Percentiles rank a stretch among this genome's conserved stretches.
Evolutionary conservation across 257 asterid genomes (phyloP).

Genomic region (Solanum appendiculatum): DNA sequence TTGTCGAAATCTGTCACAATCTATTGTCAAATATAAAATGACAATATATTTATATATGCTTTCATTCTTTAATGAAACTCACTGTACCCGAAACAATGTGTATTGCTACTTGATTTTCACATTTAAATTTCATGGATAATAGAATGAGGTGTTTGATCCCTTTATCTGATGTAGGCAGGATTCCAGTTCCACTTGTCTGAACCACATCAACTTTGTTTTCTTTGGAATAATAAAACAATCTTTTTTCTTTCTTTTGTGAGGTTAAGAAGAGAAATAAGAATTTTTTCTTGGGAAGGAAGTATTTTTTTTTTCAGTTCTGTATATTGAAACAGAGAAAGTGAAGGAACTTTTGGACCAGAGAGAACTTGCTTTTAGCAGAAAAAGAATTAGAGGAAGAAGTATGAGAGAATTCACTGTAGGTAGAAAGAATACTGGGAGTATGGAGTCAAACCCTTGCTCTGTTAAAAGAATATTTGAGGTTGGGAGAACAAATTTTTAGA

Average conservation of each 20-base stretch:
- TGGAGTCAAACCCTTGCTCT: background rate
- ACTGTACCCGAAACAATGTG: background rate
- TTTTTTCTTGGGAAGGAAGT: background rate
- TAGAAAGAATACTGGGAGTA: background rate
- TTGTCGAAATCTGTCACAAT: background rate
- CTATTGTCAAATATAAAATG: background rate
- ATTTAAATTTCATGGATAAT: background rate
- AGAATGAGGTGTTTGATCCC: background rate
- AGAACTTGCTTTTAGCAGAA: background rate
- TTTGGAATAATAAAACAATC: background rate
- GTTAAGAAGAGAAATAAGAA: background rate
- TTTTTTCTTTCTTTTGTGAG: background rate
- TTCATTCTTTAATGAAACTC: background rate
- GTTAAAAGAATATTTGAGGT: background rate
- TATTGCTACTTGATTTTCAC: background rate
- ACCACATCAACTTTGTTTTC: background rate
- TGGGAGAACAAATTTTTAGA: background rate
- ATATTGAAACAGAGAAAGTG: background rate
- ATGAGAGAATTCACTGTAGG: background rate
- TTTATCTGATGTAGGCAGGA: background rate
- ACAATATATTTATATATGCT: background rate
- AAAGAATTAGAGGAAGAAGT: background rate
- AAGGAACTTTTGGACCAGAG: background rate
- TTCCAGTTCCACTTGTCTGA: background rate
- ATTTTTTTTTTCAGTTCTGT: background rate